Evolutionary conservation across 495 filamentous ascomycete genomes (phyloP).

Genomic region (Lasiosphaeris hirsuta): DNA sequence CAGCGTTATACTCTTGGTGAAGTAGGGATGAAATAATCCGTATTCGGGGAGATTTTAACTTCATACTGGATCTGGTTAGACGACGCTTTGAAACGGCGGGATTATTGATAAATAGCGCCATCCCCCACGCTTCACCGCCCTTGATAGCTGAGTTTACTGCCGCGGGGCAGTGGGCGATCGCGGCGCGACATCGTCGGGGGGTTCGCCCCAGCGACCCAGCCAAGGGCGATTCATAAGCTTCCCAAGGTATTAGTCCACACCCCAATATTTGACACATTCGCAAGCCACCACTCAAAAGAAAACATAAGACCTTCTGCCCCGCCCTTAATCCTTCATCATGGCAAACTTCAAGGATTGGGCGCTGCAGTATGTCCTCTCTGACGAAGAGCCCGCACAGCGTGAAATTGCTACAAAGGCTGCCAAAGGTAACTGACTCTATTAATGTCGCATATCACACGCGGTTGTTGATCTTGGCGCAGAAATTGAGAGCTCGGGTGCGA

Average conservation of each 20-base stretch:
- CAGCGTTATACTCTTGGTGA: no score
- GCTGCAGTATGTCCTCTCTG: constrained; percentile 46
- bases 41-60: no score
- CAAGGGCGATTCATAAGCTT: no score
- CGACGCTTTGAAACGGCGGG: no score
- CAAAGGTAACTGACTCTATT: constrained; percentile 23
- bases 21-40: no score
- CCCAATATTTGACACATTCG: no score
- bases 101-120: constrained; percentile 18
- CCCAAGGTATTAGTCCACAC: no score
- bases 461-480: constrained; percentile 21
- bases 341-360: constrained; percentile 46
- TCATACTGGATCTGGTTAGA: no score
- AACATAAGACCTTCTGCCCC: not conserved
- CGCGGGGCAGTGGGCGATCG: constrained; percentile 29
- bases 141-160: constrained; percentile 28
- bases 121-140: constrained; percentile 25
- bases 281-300: not conserved
- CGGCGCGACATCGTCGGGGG: constrained; percentile 15
- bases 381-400: constrained; percentile 34
- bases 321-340: constrained; percentile 27
- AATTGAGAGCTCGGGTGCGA: constrained; percentile 42
- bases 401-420: constrained; percentile 40
- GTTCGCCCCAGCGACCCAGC: no score
- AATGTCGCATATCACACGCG: not conserved